Base-by-base conservation (phyloP, 176 grass and related monocot species). In the Musa acuminata region DNA sequence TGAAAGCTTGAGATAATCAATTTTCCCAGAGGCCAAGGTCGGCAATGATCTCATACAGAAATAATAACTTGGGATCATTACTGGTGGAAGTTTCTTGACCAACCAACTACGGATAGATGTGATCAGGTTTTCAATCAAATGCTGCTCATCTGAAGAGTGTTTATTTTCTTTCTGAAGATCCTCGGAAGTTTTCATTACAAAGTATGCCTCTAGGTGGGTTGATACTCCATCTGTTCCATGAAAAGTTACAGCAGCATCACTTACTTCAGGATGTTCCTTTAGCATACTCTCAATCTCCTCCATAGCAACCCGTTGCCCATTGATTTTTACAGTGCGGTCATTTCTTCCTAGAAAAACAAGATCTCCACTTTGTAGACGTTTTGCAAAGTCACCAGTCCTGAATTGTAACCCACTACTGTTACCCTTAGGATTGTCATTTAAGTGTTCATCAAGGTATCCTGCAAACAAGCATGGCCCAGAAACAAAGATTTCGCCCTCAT, bases 291-390 rank as follows among this genome's bases (percentile, higher is more conserved):
- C 94, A 74, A 97, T 83, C 67, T 97, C 94, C 50, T 93, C 85
- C 23, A 97, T 60, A 72, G 94, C 81, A 84, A 89, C 79, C 23
- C 84, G 86, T n/a, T 90, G 90, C 24, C 94, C 94, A 87, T 91
- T 87, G 80, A 64, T 81, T 85, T 97, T 97, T 66, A 97, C 71
- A 12, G 81, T 73, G 11, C 85, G 90, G 53, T 97, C 94, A 68
- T 88, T 90, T 82, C 94, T 97, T 21, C 87, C 85, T 55, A 97
- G 64, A 63, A 97, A 97, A 78, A 92, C 67, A 62, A 97, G 82
- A 77, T 91, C 85, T 13, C 85, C 94, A 76, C 81, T 83, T 69
- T 72, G 83, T 51, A 93, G 69, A 58, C 82, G 55, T 76, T 79
- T 89, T 55, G 87, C 93, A 67, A 88, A 88, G 19, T 97, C 90